These are phyloP conservation scores for Buddleja alternifolia DNA, from an alignment of 257 asterid genomes.

Conservation along the genomic window DNA sequence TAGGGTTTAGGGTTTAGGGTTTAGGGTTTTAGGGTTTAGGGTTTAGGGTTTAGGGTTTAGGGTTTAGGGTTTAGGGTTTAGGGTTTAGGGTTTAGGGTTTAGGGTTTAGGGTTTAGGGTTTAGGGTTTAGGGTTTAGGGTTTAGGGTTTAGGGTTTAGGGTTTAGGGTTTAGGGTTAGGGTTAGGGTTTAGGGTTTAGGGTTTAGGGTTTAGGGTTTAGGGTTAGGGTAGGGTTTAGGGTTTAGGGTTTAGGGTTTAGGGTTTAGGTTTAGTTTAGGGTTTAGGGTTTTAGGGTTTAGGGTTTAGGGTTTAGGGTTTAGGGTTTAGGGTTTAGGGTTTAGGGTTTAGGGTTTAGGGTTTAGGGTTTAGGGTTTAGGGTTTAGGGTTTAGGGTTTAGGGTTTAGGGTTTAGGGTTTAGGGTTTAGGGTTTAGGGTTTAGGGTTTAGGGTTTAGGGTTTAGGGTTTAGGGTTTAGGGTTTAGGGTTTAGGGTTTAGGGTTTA, in stretches of 20 bases:
- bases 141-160: constrained; percentile 22
- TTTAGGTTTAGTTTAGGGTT: neutral
- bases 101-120: constrained; percentile 36
- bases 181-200: constrained; percentile 24
- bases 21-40: constrained; percentile 26
- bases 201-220: constrained; percentile 25
- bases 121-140: constrained; percentile 32
- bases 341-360: constrained; percentile 20
- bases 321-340: constrained; percentile 13
- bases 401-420: constrained; percentile 18
- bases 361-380: constrained; percentile 29
- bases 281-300: constrained; percentile 1
- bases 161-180: constrained; percentile 18
- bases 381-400: constrained; percentile 20
- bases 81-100: constrained; percentile 39
- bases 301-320: constrained; percentile 24
- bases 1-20: constrained; percentile 14
- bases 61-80: constrained; percentile 35
- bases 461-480: constrained; percentile 16
- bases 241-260: neutral
- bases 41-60: constrained; percentile 25
- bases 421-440: constrained; percentile 26
- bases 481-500: constrained; percentile 15
- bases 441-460: constrained; percentile 19
- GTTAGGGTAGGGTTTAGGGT: constrained; percentile 15